These are phyloP conservation scores for Cyclostephanos tholiformis DNA, from an alignment of 108 stramenopile species.

Conservation along the genomic window DNA sequence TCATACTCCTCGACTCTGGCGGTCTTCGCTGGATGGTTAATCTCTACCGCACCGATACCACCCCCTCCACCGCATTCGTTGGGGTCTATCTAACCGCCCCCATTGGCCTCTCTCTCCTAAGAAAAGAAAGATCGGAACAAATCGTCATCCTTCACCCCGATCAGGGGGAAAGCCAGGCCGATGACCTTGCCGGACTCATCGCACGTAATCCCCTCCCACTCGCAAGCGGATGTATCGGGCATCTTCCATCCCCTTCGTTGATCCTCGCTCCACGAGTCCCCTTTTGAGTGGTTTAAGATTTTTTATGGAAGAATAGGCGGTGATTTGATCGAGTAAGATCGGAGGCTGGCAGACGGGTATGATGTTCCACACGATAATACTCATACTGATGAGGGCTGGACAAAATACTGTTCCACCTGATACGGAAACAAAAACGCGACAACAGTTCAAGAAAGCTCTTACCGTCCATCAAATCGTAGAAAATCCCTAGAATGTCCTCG, in stretches of 20 bases:
- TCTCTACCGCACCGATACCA: too few relatives aligned
- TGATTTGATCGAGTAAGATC: neutral
- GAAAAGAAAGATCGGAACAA: neutral
- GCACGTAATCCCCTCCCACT: slow-evolving; percentile 60
- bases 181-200: slow-evolving; percentile 45
- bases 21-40: too few relatives aligned
- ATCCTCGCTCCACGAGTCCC: slow-evolving; percentile 9
- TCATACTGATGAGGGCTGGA: too few relatives aligned
- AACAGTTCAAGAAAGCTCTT: neutral
- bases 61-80: too few relatives aligned
- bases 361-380: too few relatives aligned
- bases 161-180: neutral
- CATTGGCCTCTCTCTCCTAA: too few relatives aligned
- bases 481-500: slow-evolving; percentile 58
- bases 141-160: neutral
- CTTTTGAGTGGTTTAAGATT: neutral
- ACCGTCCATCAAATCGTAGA: slow-evolving; percentile 58
- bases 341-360: neutral
- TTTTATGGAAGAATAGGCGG: too few relatives aligned
- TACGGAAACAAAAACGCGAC: neutral
- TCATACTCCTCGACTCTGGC: too few relatives aligned
- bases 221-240: slow-evolving; percentile 21
- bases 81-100: too few relatives aligned
- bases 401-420: too few relatives aligned
- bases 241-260: slow-evolving; percentile 12